Evolutionary conservation across 2,329 filamentous ascomycete genomes (phyloP).

Genomic region (Fusarium ambrosium): DNA sequence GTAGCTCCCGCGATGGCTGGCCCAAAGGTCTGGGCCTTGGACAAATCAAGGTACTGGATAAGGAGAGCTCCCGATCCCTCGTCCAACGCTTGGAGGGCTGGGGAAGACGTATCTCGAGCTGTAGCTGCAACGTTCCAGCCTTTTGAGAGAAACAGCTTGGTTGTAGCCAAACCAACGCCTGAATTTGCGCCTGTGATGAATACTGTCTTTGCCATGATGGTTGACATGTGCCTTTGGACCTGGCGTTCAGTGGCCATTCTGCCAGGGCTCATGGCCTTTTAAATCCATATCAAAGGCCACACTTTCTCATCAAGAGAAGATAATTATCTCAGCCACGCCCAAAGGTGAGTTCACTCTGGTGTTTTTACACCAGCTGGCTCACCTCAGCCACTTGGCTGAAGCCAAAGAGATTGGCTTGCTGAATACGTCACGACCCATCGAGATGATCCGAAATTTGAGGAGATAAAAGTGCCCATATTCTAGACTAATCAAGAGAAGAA

Average conservation of each 20-base stretch:
- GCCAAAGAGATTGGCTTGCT: neutral
- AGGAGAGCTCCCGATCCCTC: neutral
- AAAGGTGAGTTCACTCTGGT: neutral
- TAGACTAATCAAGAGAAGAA: neutral
- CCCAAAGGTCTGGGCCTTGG: conserved; percentile 18
- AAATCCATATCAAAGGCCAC: neutral
- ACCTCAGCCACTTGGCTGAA: conserved; percentile 13
- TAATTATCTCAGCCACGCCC: neutral
- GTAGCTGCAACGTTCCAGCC: conserved; percentile 16
- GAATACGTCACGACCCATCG: neutral
- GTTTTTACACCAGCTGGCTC: neutral
- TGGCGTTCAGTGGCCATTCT: neutral
- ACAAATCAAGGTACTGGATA: conserved; percentile 22
- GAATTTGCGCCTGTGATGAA: conserved; percentile 28
- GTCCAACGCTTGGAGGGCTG: neutral
- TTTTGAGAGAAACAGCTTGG: conserved; percentile 17
- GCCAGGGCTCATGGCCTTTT: neutral
- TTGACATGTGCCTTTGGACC: neutral
- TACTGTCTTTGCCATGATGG: conserved; percentile 9
- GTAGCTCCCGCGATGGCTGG: conserved; percentile 27
- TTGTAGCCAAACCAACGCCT: conserved; percentile 19
- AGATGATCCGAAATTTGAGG: neutral
- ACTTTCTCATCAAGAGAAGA: neutral
- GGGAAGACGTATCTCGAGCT: conserved; percentile 1
- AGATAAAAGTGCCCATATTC: neutral